Evolutionary conservation across 202 grass and related monocot genomes (phyloP).

Genomic region (Saccharum hybrid): DNA sequence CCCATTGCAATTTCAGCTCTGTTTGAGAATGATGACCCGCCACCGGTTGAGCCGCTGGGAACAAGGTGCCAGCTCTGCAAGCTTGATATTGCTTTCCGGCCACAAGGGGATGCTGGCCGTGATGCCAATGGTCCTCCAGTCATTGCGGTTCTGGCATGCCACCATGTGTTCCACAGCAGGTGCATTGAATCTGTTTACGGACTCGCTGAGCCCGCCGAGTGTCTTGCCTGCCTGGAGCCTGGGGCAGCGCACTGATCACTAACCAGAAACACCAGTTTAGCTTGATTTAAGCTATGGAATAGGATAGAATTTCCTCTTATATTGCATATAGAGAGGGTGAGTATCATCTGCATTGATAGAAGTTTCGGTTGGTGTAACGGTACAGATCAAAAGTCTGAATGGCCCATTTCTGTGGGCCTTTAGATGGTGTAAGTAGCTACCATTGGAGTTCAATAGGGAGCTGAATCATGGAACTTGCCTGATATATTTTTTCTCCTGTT

Average conservation of each 20-base stretch:
- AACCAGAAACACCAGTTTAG: conserved; percentile 19
- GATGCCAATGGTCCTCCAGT: conserved; percentile 45
- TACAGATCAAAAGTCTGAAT: conserved; percentile 16
- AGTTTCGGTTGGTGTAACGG: conserved; percentile 1
- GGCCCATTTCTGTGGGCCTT: conserved; percentile 8
- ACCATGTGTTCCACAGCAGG: conserved; percentile 54
- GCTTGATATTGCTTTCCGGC: conserved; percentile 44
- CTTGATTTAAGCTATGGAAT: conserved; percentile 21
- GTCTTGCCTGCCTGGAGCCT: conserved; percentile 39
- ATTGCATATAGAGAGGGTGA: conserved; percentile 36
- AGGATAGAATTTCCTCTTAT: conserved; percentile 19
- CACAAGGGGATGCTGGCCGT: conserved; percentile 16
- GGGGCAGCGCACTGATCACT: conserved; percentile 17
- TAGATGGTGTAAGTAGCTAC: conserved; percentile 34
- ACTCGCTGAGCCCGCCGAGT: conserved; percentile 46
- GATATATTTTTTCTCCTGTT: not conserved
- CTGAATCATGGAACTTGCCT: not conserved
- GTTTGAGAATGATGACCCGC: conserved; percentile 23
- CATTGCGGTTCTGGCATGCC: conserved; percentile 46
- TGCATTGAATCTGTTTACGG: conserved; percentile 53
- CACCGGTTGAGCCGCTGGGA: conserved; percentile 46
- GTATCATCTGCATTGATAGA: conserved; percentile 9
- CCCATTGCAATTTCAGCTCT: conserved; percentile 44
- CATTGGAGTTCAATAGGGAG: conserved; percentile 31
- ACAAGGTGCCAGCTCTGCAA: conserved; percentile 53